A percentile compares a stretch with the other conserved stretches of the same genome.
Evolutionary conservation across 1,284 basidiomycete species (phyloP).

Genomic region (Calocybe gambosa): DNA sequence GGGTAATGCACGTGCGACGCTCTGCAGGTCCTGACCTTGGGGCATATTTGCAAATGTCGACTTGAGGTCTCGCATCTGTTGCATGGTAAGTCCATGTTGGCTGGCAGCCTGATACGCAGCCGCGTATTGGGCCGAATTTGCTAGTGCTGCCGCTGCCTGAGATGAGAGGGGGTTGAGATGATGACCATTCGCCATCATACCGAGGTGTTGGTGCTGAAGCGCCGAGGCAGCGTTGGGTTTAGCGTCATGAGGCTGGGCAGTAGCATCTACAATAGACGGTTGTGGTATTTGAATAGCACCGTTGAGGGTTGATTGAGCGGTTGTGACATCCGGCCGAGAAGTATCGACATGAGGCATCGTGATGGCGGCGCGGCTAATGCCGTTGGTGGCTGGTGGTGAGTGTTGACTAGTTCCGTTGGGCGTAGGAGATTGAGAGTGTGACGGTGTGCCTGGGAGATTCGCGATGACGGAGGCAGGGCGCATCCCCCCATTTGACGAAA

Average conservation of each 20-base stretch:
- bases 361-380: slow-evolving; percentile 33
- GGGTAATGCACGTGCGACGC: slow-evolving; percentile 9
- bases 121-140: slow-evolving; percentile 24
- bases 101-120: slow-evolving; percentile 2
- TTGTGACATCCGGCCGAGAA: slow-evolving; percentile 24
- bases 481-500: slow-evolving; percentile 49
- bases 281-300: slow-evolving; percentile 24
- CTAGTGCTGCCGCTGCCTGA: slow-evolving; percentile 39
- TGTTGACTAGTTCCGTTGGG: slow-evolving; percentile 28
- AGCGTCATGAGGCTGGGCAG: slow-evolving; percentile 18
- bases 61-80: slow-evolving; percentile 54
- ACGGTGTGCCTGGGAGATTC: slow-evolving; percentile 15
- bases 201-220: slow-evolving; percentile 22
- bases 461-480: slow-evolving; percentile 36
- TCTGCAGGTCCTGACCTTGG: slow-evolving; percentile 33
- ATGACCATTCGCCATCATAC: slow-evolving; percentile 29
- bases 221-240: slow-evolving; percentile 16
- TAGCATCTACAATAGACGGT: slow-evolving; percentile 19
- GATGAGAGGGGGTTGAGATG: slow-evolving; percentile 35
- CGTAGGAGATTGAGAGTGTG: slow-evolving; percentile 28
- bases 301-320: slow-evolving; percentile 26
- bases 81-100: slow-evolving; percentile 35
- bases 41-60: slow-evolving; percentile 35
- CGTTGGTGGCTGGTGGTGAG: slow-evolving; percentile 29
- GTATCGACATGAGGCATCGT: slow-evolving; percentile 39